Evolutionary conservation across 345 rosid genomes (phyloP).

Genomic region (Brassica juncea): DNA sequence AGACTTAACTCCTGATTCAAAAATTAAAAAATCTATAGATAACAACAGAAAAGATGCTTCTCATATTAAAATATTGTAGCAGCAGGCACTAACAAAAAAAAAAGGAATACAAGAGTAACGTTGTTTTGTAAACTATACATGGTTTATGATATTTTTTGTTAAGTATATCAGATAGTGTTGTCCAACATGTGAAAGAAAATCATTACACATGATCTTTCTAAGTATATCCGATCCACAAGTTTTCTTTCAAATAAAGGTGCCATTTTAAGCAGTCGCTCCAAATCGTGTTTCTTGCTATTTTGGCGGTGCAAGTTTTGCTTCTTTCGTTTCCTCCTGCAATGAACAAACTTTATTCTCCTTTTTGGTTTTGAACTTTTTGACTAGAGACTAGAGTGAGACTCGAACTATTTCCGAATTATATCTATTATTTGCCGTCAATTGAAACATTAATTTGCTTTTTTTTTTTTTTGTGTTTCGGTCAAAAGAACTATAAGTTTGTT

Average conservation of each 20-base stretch:
- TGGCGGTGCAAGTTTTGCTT: conserved; percentile 14
- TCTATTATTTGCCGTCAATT: not conserved
- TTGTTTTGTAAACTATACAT: too few relatives aligned
- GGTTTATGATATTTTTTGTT: too few relatives aligned
- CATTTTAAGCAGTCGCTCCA: not conserved
- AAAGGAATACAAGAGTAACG: too few relatives aligned
- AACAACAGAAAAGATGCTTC: too few relatives aligned
- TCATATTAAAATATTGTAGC: too few relatives aligned
- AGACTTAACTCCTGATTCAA: too few relatives aligned
- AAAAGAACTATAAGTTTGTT: not conserved
- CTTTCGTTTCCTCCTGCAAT: not conserved
- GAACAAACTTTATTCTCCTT: not conserved
- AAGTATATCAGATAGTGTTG: too few relatives aligned
- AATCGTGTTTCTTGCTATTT: conserved; percentile 13
- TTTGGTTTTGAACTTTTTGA: not conserved
- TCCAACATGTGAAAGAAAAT: too few relatives aligned
- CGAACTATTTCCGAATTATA: not conserved
- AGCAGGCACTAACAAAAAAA: too few relatives aligned
- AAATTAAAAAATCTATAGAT: too few relatives aligned
- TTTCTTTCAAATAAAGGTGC: conserved; percentile 8
- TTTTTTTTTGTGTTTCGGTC: not conserved
- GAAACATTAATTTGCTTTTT: not conserved
- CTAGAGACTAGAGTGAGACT: not conserved
- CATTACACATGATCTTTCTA: too few relatives aligned
- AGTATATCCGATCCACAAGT: not conserved